Base-by-base conservation (phyloP, 352 stramenopile genomes). In the Phytophthora tubulina region DNA sequence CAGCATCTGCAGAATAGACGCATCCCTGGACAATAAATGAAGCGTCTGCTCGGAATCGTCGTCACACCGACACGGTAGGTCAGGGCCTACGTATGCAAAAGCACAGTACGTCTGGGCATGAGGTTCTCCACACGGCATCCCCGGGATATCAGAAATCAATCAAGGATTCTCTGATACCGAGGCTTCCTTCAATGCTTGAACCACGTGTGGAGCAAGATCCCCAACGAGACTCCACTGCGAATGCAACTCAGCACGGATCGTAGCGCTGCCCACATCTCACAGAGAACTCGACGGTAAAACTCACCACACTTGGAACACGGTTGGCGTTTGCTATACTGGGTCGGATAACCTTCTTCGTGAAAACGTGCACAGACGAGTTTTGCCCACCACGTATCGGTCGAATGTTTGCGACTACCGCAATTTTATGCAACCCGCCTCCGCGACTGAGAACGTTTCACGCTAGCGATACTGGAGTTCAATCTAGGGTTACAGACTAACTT, bases 21-120 rank as follows among this genome's bases (percentile, higher is more conserved):
- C 21, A 21, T 21, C 21, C 21, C 21, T 21, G 21, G 21, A 21
- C 21, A 21, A 21, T 21, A 21, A 21, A 21, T 21, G 21, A 21
- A 21, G 21, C 21, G 21, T 21, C 21, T 21, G 21, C 21, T 21
- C 21, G 21, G 21, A 21, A 21, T 21, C 21, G 21, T 21, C 21
- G 21, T 21, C 21, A 21, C 21, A 21, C 21, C 21, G 0, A 38
- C 45, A 38, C 57, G 49, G 49, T 13, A 55, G 21, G 9, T 3
- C 36, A 49, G 39, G 27, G n/a, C 63, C 63, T 7, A 55, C 48
- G 50, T 59, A 72, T 62, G 49, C 54, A 72, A 63, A 51, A 5
- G 50, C 50, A n/a, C 50, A 57, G 9, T 50, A 50, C 3, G 46
- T 11, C 50, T 55, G 49, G 50, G 50, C 2, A 13, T 44, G 36